Percentiles rank a stretch among this genome's conserved stretches.
Evolutionary conservation across 2,329 filamentous ascomycete species (phyloP).

Genomic region (Tolypocladium paradoxum): DNA sequence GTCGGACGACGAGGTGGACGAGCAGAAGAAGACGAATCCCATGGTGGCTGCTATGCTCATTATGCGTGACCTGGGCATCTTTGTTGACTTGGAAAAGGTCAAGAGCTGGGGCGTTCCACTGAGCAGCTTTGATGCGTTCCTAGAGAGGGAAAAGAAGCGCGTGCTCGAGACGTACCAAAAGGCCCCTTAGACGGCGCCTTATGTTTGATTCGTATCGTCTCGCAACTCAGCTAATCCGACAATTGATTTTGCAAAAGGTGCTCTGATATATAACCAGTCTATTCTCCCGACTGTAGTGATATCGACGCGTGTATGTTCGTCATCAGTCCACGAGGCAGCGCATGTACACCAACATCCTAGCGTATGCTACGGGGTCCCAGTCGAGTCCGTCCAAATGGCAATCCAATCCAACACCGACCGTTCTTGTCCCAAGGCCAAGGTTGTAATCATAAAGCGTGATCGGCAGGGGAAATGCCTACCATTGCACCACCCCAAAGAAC

Average conservation of each 20-base stretch:
- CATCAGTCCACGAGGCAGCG: background rate
- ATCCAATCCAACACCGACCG: background rate
- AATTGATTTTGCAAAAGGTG: background rate
- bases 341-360: background rate
- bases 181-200: background rate
- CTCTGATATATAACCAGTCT: background rate
- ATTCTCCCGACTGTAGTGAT: background rate
- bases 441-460: background rate
- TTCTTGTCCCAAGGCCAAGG: background rate
- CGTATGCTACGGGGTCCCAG: background rate
- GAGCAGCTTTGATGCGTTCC: constrained; percentile 31
- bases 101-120: constrained; percentile 28
- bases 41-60: constrained; percentile 26
- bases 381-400: background rate
- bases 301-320: background rate
- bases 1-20: constrained; percentile 28
- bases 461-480: background rate
- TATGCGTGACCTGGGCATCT: constrained; percentile 21
- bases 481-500: background rate
- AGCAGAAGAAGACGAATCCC: constrained; percentile 21
- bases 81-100: constrained; percentile 23
- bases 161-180: constrained; percentile 18
- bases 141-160: constrained; percentile 26
- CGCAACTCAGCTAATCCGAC: no score
- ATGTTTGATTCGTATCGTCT: background rate